Conservation (phyloP, 306 rosid species). For the Oemleria cerasiformis region DNA sequence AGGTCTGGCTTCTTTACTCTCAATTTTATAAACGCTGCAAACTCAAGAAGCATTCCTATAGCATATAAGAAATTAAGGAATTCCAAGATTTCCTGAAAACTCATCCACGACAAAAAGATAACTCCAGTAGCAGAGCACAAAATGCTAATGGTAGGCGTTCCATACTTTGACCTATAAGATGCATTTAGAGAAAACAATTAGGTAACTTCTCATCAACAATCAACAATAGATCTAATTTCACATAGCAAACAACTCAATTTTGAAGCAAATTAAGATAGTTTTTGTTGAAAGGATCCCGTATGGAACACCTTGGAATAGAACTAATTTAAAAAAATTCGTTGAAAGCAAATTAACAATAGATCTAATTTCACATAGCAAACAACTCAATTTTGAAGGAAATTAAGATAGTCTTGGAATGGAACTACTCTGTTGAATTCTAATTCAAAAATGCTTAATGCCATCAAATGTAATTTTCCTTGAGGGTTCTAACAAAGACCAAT, state of each 20-base stretch:
- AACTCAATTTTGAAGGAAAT: background rate
- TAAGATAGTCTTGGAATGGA: background rate
- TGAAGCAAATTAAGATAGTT: too few relatives aligned
- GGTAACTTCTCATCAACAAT: slow-evolving; percentile 16
- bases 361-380: background rate
- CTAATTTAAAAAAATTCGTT: too few relatives aligned
- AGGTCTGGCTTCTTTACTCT: slow-evolving; percentile 72
- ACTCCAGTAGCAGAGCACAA: slow-evolving; percentile 81
- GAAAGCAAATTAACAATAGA: too few relatives aligned
- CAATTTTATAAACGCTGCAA: slow-evolving; percentile 71
- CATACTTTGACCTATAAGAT: slow-evolving; percentile 62
- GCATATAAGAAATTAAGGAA: slow-evolving; percentile 85
- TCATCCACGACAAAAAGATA: slow-evolving; percentile 91
- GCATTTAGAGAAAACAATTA: slow-evolving; percentile 9
- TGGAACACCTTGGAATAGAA: too few relatives aligned
- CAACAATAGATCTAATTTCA: too few relatives aligned
- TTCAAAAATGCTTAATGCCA: background rate
- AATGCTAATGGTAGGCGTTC: slow-evolving; percentile 84
- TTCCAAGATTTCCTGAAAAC: slow-evolving; percentile 82
- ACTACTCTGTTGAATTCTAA: background rate
- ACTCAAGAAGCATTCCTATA: slow-evolving; percentile 83
- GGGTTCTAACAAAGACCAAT: too few relatives aligned
- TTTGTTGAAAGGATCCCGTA: too few relatives aligned
- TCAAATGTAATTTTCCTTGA: background rate
- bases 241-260: too few relatives aligned